These are phyloP conservation scores for Fusarium multiceps DNA, from an alignment of 2,329 filamentous ascomycete genomes.

Conservation along the genomic window DNA sequence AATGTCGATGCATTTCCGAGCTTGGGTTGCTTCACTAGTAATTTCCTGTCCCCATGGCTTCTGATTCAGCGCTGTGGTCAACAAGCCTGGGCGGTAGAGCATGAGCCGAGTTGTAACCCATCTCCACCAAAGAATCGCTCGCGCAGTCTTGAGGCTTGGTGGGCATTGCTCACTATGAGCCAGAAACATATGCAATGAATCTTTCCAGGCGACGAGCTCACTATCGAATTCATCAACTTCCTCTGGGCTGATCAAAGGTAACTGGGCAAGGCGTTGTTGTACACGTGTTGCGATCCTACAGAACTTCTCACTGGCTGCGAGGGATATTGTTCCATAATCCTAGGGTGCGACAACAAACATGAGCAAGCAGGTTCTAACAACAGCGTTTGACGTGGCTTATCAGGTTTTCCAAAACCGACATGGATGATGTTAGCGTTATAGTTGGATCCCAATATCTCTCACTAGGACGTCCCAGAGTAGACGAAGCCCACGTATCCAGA, in stretches of 20 bases:
- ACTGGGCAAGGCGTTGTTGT: constrained; percentile 78
- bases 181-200: background rate
- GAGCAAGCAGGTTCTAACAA: background rate
- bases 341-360: background rate
- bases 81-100: constrained; percentile 13
- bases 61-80: background rate
- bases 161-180: background rate
- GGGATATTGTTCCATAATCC: constrained; percentile 63
- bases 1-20: background rate
- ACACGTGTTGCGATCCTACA: constrained; percentile 82
- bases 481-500: constrained; percentile 78
- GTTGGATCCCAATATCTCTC: constrained; percentile 74
- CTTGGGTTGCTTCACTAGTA: accelerated
- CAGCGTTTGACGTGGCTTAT: background rate
- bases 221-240: constrained; percentile 53
- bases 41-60: background rate
- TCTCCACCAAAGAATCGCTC: background rate
- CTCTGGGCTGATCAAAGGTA: constrained; percentile 72
- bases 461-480: constrained; percentile 76
- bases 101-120: constrained; percentile 6
- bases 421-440: constrained; percentile 65
- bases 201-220: background rate
- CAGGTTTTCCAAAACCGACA: background rate
- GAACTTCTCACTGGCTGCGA: constrained; percentile 78
- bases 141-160: background rate